phyloP scores from a whole-genome alignment of 148 eudicot species.

The Limonium bicolor region DNA sequence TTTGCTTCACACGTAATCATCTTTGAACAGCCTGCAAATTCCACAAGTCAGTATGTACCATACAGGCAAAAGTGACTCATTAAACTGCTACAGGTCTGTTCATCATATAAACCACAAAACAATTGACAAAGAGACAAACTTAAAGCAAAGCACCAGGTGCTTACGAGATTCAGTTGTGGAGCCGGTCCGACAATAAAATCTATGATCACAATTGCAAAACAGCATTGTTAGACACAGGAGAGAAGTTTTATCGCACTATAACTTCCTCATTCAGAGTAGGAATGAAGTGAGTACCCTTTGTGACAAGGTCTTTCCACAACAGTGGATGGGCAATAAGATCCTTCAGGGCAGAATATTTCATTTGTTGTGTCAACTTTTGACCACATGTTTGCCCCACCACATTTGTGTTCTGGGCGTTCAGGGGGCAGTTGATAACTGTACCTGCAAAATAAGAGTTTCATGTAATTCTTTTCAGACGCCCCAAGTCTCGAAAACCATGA shows the following conservation, averaged over 20 bases:
- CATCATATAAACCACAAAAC: not conserved
- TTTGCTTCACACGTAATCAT: constrained; percentile 50
- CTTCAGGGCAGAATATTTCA: constrained; percentile 72
- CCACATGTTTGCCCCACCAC: constrained; percentile 98
- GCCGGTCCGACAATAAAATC: constrained; percentile 80
- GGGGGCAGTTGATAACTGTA: constrained; percentile 61
- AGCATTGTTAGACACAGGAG: constrained; percentile 1
- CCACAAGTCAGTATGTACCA: constrained; percentile 2
- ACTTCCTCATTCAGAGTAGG: not conserved
- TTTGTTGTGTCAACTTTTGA: constrained; percentile 11
- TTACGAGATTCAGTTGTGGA: constrained; percentile 57
- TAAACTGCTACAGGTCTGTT: not conserved
- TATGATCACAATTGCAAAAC: constrained; percentile 14
- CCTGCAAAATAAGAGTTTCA: constrained; percentile 28
- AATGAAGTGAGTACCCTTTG: constrained; percentile 42
- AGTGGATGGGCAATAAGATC: constrained; percentile 73
- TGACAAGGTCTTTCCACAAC: constrained; percentile 35
- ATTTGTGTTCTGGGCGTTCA: constrained; percentile 43
- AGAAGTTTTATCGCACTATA: not conserved
- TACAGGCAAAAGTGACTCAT: not conserved
- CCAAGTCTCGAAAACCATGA: not conserved
- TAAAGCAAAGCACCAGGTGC: constrained; percentile 11
- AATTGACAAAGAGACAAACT: not conserved
- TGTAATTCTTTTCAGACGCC: not conserved
- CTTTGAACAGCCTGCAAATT: constrained; percentile 66